These are phyloP conservation scores for Alternaria rosae DNA, from an alignment of 2,329 filamentous ascomycete genomes.

Conservation along the genomic window DNA sequence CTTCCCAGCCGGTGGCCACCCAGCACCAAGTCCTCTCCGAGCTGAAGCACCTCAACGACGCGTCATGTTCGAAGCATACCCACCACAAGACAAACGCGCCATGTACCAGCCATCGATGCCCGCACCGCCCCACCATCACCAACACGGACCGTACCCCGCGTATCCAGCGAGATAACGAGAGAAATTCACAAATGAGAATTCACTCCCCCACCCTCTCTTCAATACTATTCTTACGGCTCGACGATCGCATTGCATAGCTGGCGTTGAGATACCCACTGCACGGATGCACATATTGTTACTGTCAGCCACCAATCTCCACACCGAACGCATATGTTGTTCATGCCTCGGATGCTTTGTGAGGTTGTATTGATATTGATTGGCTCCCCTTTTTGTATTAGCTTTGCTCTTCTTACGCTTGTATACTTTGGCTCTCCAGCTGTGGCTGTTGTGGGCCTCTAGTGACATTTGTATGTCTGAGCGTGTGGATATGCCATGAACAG, in stretches of 20 bases:
- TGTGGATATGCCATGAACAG: not conserved
- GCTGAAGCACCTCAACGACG: conserved; percentile 41
- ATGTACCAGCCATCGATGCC: conserved; percentile 32
- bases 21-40: conserved; percentile 41
- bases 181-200: not conserved
- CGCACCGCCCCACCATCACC: conserved; percentile 31
- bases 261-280: conserved; percentile 44
- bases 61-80: conserved; percentile 48
- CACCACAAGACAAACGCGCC: conserved; percentile 32
- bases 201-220: not conserved
- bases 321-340: not conserved
- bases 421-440: not conserved
- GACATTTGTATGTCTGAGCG: conserved; percentile 1
- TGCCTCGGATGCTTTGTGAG: not conserved
- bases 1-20: conserved; percentile 34
- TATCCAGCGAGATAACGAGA: conserved; percentile 35
- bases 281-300: conserved; percentile 2
- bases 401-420: not conserved
- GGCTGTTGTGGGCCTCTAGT: not conserved
- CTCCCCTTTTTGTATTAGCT: not conserved
- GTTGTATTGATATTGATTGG: conserved; percentile 1
- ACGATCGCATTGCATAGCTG: conserved; percentile 44
- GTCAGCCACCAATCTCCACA: conserved; percentile 3
- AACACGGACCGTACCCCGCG: conserved; percentile 36
- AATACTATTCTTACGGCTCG: conserved; percentile 21